Conservation (phyloP, 495 filamentous ascomycete species). For the Xylaria acuta region DNA sequence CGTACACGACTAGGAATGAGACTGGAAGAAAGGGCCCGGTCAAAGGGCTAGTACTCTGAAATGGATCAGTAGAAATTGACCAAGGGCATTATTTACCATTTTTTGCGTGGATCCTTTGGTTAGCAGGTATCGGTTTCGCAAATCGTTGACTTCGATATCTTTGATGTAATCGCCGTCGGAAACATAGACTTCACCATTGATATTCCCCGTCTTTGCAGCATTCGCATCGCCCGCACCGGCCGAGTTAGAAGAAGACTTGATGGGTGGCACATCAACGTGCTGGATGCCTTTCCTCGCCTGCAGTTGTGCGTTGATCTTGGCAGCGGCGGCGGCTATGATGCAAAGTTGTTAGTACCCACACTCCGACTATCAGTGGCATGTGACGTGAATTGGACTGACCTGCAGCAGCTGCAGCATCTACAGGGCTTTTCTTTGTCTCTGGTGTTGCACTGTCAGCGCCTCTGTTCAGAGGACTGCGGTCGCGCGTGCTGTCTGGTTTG, state of each 20-base stretch:
- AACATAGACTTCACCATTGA: constrained; percentile 89
- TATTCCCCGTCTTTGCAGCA: constrained; percentile 54
- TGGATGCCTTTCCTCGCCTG: constrained; percentile 93
- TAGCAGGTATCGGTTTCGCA: constrained; percentile 95
- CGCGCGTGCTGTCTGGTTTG: constrained; percentile 64
- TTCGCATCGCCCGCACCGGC: constrained; percentile 28
- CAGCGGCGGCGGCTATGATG: constrained; percentile 80
- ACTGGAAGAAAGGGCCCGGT: constrained; percentile 47
- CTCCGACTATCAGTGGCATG: neutral
- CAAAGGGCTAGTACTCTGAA: constrained; percentile 60
- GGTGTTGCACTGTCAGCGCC: constrained; percentile 59
- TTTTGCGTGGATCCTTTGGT: constrained; percentile 98
- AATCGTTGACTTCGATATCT: constrained; percentile 97
- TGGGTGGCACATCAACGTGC: constrained; percentile 92
- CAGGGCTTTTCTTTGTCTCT: constrained; percentile 52
- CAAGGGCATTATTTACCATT: constrained; percentile 90
- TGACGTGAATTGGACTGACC: constrained; percentile 56
- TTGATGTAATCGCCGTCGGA: constrained; percentile 96
- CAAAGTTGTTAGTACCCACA: constrained; percentile 32
- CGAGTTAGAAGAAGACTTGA: constrained; percentile 59
- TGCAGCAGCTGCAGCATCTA: constrained; percentile 85
- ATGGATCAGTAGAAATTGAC: constrained; percentile 78
- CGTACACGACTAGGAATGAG: constrained; percentile 58
- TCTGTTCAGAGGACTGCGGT: constrained; percentile 77
- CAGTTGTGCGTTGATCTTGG: constrained; percentile 90